These are phyloP conservation scores for Cynanchum wilfordii DNA, from an alignment of 257 asterid genomes.

Conservation along the genomic window DNA sequence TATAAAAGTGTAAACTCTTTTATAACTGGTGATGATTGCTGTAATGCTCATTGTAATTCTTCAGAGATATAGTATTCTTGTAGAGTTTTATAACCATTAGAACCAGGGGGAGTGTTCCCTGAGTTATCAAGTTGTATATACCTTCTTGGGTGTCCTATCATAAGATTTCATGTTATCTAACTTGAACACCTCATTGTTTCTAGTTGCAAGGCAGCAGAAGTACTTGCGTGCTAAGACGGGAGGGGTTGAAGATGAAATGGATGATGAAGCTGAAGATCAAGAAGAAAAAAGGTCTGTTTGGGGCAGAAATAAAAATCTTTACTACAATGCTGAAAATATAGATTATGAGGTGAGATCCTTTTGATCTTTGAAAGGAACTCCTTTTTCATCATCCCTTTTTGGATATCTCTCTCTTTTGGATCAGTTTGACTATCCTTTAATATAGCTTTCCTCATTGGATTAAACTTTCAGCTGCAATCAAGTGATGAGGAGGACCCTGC, in stretches of 20 bases:
- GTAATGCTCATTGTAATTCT: not conserved
- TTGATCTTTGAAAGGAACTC: not conserved
- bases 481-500: slow-evolving; percentile 71
- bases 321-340: slow-evolving; percentile 44
- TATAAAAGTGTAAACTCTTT: not conserved
- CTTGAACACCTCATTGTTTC: slow-evolving; percentile 16
- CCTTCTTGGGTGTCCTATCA: not conserved
- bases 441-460: not conserved
- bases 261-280: slow-evolving; percentile 59
- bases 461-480: slow-evolving; percentile 44
- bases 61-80: not conserved
- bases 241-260: slow-evolving; percentile 66
- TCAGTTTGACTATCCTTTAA: not conserved
- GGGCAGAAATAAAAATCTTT: slow-evolving; percentile 39
- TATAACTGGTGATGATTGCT: not conserved
- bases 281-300: slow-evolving; percentile 43
- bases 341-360: slow-evolving; percentile 40
- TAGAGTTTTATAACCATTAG: not conserved
- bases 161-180: slow-evolving; percentile 5
- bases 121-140: not conserved
- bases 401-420: not conserved
- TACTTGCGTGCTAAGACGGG: slow-evolving; percentile 53
- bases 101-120: not conserved
- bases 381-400: not conserved
- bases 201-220: slow-evolving; percentile 70